Evolutionary conservation across 768 basidiomycete genomes (phyloP).

Genomic region (Suillus luteus): DNA sequence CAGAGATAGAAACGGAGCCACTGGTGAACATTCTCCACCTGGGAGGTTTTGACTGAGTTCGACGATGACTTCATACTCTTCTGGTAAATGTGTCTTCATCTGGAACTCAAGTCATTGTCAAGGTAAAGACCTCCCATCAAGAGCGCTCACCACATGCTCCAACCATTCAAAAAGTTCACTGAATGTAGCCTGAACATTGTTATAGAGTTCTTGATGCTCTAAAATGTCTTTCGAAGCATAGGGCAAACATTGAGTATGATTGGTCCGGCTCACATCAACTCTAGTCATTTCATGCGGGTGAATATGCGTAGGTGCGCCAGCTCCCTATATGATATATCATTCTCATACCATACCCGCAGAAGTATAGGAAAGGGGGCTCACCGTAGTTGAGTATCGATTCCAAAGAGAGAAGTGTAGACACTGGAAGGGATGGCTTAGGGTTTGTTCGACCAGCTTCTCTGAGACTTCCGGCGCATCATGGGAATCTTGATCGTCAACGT

Average conservation of each 20-base stretch:
- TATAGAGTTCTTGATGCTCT: neutral
- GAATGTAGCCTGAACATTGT: neutral
- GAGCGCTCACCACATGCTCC: neutral
- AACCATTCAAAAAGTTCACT: neutral
- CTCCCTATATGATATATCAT: neutral
- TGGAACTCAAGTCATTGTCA: neutral
- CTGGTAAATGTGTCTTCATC: conserved; percentile 2
- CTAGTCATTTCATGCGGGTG: neutral
- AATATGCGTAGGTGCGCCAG: neutral
- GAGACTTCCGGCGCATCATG: too few relatives aligned
- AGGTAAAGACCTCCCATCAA: too few relatives aligned
- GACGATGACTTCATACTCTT: conserved; percentile 2
- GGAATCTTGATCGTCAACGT: too few relatives aligned
- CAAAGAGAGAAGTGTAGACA: neutral
- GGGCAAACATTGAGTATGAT: neutral
- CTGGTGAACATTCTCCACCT: neutral
- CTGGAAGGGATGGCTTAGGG: neutral
- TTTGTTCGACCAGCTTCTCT: neutral
- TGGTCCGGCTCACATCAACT: neutral
- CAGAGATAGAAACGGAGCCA: neutral
- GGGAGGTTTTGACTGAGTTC: neutral
- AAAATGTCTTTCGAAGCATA: neutral
- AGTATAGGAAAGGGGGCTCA: neutral
- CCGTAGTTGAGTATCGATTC: neutral
- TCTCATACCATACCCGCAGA: neutral